Evolutionary conservation across 345 rosid genomes (phyloP), one percentile per base, ranked within the genome.

Genomic region (Eutrema heterophyllum): DNA sequence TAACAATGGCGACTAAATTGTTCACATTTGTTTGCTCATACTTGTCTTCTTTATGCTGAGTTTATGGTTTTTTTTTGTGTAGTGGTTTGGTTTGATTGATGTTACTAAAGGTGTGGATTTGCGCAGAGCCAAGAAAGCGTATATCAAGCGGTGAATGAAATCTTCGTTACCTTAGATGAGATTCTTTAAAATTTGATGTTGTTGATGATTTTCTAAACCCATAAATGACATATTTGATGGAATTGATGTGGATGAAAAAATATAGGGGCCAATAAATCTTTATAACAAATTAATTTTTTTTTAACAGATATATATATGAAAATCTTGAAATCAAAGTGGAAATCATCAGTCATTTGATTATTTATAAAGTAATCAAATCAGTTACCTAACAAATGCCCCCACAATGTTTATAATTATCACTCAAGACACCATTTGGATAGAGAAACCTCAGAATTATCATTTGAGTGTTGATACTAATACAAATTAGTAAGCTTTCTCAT

Each of bases 331-430:
- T 10, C 1, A 49, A 64, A 65, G 70, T 64, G 58, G 33, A 45
- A 70, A 45, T 70, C 29, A 16, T 70, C 30, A 57, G 66, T 43
- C 65, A 56, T 43, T 44, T 53, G 27, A 57, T 33, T 21, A 69
- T 69, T 13, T n/a, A 13, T 43, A 15, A 52, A 60, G 53, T 53
- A 72, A 53, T 63, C 70, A 63, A 50, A 32, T 61, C 53, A 39
- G 12, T 29, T 21, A 62, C 43, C 41, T 62, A 51, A 38, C 53
- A 62, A 39, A 18, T 41, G 24, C 36, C 49, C 43, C 26, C 64
- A 44, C 64, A 18, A 55, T 69, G 55, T 43, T 68, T 55, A 3
- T 67, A 68, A 32, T 68, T 27, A 29, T 9, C 60, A 46, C 43
- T 33, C 36, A 5, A 38, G 1, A 12, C 59, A 38, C 21, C 38